Conservation (phyloP, 352 stramenopile species). For the Globisporangium okanoganense region DNA sequence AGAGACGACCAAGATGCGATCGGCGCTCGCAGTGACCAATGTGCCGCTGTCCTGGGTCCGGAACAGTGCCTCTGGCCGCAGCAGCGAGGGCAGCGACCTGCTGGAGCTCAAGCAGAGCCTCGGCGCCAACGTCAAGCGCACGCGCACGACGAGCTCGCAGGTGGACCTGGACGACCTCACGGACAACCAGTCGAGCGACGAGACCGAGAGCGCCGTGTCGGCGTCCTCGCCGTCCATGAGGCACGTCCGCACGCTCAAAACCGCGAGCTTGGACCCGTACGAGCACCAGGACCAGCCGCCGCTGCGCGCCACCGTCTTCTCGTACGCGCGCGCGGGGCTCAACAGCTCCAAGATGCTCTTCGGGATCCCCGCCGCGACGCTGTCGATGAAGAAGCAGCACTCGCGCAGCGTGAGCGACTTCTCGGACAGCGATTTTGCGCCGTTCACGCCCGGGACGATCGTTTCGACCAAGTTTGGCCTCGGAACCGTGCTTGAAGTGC, state of each 20-base stretch:
- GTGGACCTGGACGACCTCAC: constrained; percentile 35
- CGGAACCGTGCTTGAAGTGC: constrained; percentile 47
- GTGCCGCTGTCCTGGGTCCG: constrained; percentile 9
- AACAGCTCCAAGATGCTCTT: constrained; percentile 49
- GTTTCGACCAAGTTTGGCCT: constrained; percentile 67
- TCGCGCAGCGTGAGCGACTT: constrained; percentile 38
- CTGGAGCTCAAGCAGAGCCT: constrained; percentile 14
- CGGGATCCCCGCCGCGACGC: constrained; percentile 11
- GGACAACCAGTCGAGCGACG: too few relatives aligned
- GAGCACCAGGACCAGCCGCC: constrained; percentile 12
- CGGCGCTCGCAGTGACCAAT: constrained; percentile 16
- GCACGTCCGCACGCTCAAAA: constrained; percentile 10
- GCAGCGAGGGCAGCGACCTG: constrained; percentile 7
- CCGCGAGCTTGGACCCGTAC: constrained; percentile 18
- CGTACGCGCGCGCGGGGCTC: constrained; percentile 46
- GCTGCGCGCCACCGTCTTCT: constrained; percentile 40
- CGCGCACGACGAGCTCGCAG: constrained; percentile 43
- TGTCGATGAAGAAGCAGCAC: constrained; percentile 22
- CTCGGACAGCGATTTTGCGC: constrained; percentile 36
- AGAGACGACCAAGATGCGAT: constrained; percentile 10
- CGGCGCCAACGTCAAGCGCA: constrained; percentile 18
- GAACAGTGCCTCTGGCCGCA: background rate
- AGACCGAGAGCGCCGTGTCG: constrained; percentile 53
- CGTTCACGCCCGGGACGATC: constrained; percentile 33
- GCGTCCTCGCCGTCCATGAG: constrained; percentile 30